Percentiles rank a stretch among this genome's conserved stretches.
Conservation (phyloP, 768 basidiomycete genomes). For the Mycena filopes region DNA sequence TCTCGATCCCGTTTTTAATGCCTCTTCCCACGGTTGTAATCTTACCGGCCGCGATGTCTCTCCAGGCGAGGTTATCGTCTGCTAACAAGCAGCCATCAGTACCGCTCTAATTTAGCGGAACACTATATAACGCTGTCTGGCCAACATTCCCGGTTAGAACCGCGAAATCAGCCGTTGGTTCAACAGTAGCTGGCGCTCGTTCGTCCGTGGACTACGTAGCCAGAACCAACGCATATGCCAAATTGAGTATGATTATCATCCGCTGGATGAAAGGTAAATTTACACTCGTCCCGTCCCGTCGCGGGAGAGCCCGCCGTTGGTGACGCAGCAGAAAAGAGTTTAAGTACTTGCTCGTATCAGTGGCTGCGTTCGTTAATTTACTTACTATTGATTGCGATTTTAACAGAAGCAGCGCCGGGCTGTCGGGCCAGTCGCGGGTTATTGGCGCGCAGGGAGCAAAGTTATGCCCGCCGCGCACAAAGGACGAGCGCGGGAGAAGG, state of each 20-base stretch:
- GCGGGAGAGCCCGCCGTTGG: slow-evolving; percentile 14
- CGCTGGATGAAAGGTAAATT: slow-evolving; percentile 18
- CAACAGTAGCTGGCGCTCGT: not conserved
- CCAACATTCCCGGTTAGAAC: too few species aligned
- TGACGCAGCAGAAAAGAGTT: slow-evolving; percentile 15
- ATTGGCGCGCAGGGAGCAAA: slow-evolving; percentile 3
- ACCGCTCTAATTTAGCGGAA: too few species aligned
- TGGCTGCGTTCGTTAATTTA: not conserved
- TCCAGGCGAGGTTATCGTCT: too few species aligned
- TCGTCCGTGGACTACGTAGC: slow-evolving; percentile 8
- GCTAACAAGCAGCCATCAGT: too few species aligned
- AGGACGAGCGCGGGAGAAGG: slow-evolving; percentile 26
- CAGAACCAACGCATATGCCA: slow-evolving; percentile 18
- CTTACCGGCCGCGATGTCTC: too few species aligned
- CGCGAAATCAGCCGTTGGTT: not conserved
- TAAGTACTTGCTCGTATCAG: slow-evolving; percentile 3
- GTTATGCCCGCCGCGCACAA: slow-evolving; percentile 19
- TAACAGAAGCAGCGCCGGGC: slow-evolving; percentile 9
- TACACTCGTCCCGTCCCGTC: slow-evolving; percentile 12
- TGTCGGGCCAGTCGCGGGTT: not conserved
- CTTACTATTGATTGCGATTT: too few species aligned
- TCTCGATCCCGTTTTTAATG: too few species aligned
- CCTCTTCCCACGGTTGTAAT: too few species aligned
- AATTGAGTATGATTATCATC: slow-evolving; percentile 4
- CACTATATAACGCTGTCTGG: too few species aligned